A percentile compares a stretch with the other conserved stretches of the same genome.
Evolutionary conservation across 2,329 filamentous ascomycete species (phyloP).

Genomic region (Elsinoe necatrix): DNA sequence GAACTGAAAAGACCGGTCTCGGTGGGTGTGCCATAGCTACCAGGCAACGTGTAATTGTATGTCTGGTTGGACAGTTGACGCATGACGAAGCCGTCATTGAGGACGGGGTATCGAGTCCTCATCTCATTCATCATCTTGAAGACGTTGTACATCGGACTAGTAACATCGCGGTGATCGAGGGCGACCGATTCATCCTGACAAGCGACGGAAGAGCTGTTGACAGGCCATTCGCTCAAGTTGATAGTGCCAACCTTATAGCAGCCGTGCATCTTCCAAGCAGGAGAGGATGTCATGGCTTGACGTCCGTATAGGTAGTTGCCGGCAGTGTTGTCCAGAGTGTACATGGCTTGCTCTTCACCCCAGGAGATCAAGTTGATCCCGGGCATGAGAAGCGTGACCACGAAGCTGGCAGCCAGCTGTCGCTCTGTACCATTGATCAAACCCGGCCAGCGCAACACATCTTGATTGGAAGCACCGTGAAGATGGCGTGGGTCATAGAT

Average conservation of each 20-base stretch:
- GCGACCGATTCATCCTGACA: constrained; percentile 51
- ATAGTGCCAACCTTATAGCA: constrained; percentile 51
- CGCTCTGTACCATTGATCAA: constrained; percentile 49
- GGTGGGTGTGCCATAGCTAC: constrained; percentile 45
- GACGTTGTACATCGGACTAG: constrained; percentile 52
- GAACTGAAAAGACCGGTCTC: constrained; percentile 56
- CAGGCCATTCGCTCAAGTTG: constrained; percentile 51
- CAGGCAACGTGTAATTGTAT: constrained; percentile 42
- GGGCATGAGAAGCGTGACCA: constrained; percentile 52
- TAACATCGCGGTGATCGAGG: constrained; percentile 55
- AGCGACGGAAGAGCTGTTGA: constrained; percentile 45
- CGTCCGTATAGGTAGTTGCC: constrained; percentile 58
- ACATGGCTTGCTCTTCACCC: constrained; percentile 60
- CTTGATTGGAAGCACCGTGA: constrained; percentile 57
- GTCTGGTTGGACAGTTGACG: constrained; percentile 51
- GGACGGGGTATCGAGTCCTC: constrained; percentile 46
- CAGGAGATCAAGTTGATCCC: constrained; percentile 54
- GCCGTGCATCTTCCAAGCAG: constrained; percentile 57
- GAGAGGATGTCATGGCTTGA: constrained; percentile 52
- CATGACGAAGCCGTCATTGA: constrained; percentile 53
- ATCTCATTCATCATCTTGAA: constrained; percentile 56
- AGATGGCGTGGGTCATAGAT: constrained; percentile 56
- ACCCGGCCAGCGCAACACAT: constrained; percentile 57
- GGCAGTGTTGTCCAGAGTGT: constrained; percentile 55
- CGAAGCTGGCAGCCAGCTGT: constrained; percentile 49